Base-by-base conservation (phyloP, 140 eudicot genomes). In the Stevia rebaudiana region DNA sequence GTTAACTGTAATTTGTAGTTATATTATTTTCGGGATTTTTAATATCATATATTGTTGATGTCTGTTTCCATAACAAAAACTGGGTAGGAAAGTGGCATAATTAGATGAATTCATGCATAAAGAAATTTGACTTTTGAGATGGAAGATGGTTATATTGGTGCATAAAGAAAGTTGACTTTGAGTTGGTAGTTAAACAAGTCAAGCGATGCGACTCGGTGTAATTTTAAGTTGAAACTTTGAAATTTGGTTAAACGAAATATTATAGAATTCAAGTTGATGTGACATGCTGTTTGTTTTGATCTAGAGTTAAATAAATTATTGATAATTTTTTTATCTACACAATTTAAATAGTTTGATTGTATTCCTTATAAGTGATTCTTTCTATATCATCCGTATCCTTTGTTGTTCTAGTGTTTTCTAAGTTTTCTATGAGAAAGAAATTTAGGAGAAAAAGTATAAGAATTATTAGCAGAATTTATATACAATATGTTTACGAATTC, bases 61-160 rank as follows among this genome's bases (percentile, higher is more conserved):
- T 25, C 22, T 28, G 30, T 50, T n/a, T 25, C 12, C 12, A 11
- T 12, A 10, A 52, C 2, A 12, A 36, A 15, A 17, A 35, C 11
- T 58, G 47, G 18, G 61, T 39, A 58, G 64, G 25, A n/a, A 58
- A 33, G 63, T 35, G 25, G 16, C 61, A 30, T 54, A 5, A 28
- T 54, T 12, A 28, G 10, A 54, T 25, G 11, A 13, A 25, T 52
- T 52, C 17, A 19, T 52, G 37, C 36, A 52, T 24, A 24, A 28
- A 54, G 33, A 25, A 6, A 12, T 21, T 25, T 25, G 37, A 54
- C 39, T 54, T 54, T 54, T 54, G 11, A 25, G 61, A 12, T 54
- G 61, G 19, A 54, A 54, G 39, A n/a, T n/a, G n/a, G n/a, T n/a
- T n/a, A n/a, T n/a, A n/a, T n/a, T n/a, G n/a, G n/a, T n/a, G n/a